A percentile compares a stretch with the other conserved stretches of the same genome.
Evolutionary conservation across 352 stramenopile genomes (phyloP).

Genomic region (Thraustochytrium sp.): DNA sequence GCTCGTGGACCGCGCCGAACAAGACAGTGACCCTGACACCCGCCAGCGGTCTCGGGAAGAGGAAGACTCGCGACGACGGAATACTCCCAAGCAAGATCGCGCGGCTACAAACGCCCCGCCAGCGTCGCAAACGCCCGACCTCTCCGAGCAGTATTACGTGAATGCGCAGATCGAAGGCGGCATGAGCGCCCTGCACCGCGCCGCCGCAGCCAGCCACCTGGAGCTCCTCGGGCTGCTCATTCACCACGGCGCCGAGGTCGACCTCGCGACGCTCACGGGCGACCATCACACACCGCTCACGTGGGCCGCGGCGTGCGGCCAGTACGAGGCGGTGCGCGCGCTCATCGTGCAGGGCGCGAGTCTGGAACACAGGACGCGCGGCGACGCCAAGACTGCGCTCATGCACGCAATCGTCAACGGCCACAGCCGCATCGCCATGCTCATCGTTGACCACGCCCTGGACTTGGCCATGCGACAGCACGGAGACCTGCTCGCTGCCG

Average conservation of each 20-base stretch:
- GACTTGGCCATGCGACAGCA: slow-evolving; percentile 37
- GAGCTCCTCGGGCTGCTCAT: slow-evolving; percentile 36
- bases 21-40: too few relatives aligned
- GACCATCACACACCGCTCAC: slow-evolving; percentile 42
- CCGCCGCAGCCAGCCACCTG: slow-evolving; percentile 23
- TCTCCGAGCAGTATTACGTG: slow-evolving; percentile 20
- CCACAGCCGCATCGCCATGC: slow-evolving; percentile 40
- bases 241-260: slow-evolving; percentile 15
- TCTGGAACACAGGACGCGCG: not conserved
- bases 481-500: slow-evolving; percentile 18
- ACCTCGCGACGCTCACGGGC: slow-evolving; percentile 8
- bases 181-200: slow-evolving; percentile 40
- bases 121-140: not conserved
- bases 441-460: slow-evolving; percentile 44
- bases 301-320: slow-evolving; percentile 45
- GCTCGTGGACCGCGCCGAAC: not conserved
- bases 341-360: slow-evolving; percentile 40
- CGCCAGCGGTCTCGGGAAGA: too few relatives aligned
- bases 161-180: slow-evolving; percentile 42
- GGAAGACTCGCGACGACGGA: too few relatives aligned
- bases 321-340: slow-evolving; percentile 45
- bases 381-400: slow-evolving; percentile 44
- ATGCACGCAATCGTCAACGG: slow-evolving; percentile 43
- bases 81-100: too few relatives aligned
- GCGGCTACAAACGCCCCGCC: not conserved